Evolutionary conservation across 768 basidiomycete species (phyloP).

Genomic region (Rhizopogon sp.): DNA sequence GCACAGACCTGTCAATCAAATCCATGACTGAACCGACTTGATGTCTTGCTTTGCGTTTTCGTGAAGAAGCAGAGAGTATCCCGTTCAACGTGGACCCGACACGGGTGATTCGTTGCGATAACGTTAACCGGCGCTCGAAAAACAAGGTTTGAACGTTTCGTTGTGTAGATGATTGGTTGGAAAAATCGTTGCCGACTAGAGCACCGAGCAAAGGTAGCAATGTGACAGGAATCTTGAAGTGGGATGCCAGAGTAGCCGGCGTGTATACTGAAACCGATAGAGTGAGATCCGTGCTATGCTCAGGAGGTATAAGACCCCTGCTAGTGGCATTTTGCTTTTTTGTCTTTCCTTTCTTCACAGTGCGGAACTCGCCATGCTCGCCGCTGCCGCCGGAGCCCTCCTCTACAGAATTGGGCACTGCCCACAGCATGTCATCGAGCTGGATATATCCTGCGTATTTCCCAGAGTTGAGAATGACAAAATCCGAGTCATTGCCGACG

Average conservation of each 20-base stretch:
- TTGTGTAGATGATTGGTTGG: conserved; percentile 43
- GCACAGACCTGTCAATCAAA: conserved; percentile 66
- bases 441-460: conserved; percentile 78
- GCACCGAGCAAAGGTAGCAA: conserved; percentile 77
- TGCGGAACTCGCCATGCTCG: conserved; percentile 53
- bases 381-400: conserved; percentile 21
- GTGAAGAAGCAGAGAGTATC: conserved; percentile 46
- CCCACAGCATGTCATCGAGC: conserved; percentile 73
- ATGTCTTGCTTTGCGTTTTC: conserved; percentile 46
- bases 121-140: conserved; percentile 56
- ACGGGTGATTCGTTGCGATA: conserved; percentile 61
- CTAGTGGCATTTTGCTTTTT: conserved; percentile 37
- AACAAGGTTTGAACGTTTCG: conserved; percentile 57
- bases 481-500: conserved; percentile 78
- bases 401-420: conserved; percentile 18
- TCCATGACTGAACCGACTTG: conserved; percentile 70
- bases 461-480: conserved; percentile 69
- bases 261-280: conserved; percentile 57
- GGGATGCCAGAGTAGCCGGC: conserved; percentile 55
- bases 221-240: conserved; percentile 61
- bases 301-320: conserved; percentile 51
- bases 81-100: conserved; percentile 53
- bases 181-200: conserved; percentile 78
- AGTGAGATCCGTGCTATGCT: conserved; percentile 34
- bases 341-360: conserved; percentile 48